Evolutionary conservation across 2,329 filamentous ascomycete genomes (phyloP).

Genomic region (Ophiostoma quercus): DNA sequence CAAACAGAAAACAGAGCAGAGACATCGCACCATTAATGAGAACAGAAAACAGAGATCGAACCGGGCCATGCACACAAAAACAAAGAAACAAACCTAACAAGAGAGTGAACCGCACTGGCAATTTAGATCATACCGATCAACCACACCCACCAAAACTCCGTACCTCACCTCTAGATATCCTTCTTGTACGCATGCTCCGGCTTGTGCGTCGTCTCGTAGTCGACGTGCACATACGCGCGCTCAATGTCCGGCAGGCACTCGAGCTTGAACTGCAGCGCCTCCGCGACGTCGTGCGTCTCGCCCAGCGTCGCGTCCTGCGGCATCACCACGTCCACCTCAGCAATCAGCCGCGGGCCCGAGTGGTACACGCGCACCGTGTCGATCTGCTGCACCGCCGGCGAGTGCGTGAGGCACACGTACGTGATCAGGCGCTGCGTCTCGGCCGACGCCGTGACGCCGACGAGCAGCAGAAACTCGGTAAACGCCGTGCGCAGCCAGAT

Average conservation of each 20-base stretch:
- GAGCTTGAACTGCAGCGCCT: conserved; percentile 88
- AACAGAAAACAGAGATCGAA: not conserved
- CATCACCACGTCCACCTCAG: conserved; percentile 97
- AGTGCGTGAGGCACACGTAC: conserved; percentile 93
- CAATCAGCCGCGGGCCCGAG: conserved; percentile 79
- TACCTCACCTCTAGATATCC: conserved; percentile 42
- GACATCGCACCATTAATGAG: not conserved
- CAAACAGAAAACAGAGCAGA: not conserved
- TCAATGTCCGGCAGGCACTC: conserved; percentile 90
- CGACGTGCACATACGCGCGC: conserved; percentile 91
- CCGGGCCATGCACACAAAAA: not conserved
- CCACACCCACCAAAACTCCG: not conserved
- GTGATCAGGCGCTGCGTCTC: conserved; percentile 90
- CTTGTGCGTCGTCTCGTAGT: conserved; percentile 94
- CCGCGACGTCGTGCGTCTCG: conserved; percentile 86
- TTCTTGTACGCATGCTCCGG: conserved; percentile 70
- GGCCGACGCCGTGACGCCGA: conserved; percentile 81
- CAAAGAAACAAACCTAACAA: not conserved
- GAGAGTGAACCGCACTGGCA: not conserved
- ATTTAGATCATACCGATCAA: not conserved
- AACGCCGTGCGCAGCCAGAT: conserved; percentile 86
- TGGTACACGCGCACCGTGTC: conserved; percentile 96
- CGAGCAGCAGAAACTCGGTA: conserved; percentile 81
- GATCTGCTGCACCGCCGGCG: conserved; percentile 71
- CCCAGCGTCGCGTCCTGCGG: conserved; percentile 65